Evolutionary conservation across 352 stramenopile genomes (phyloP).

Genomic region (Phytopythium kandeliae): DNA sequence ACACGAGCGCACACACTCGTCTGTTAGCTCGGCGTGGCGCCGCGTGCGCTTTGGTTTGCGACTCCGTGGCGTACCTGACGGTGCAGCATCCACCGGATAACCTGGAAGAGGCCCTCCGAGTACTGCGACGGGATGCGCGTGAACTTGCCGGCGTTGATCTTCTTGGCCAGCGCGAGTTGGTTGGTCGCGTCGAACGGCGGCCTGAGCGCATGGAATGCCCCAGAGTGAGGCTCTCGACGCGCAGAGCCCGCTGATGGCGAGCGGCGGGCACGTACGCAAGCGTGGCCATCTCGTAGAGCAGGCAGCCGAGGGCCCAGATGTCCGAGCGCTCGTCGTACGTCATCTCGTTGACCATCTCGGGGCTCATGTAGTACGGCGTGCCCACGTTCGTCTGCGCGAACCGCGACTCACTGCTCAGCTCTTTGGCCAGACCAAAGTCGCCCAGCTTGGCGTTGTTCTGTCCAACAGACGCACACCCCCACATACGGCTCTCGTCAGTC

Average conservation of each 20-base stretch:
- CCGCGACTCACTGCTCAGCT: conserved; percentile 86
- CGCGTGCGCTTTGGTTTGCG: not conserved
- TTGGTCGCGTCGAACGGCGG: conserved; percentile 92
- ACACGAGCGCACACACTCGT: not conserved
- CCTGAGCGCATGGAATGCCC: conserved; percentile 8
- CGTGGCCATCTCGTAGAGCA: conserved; percentile 90
- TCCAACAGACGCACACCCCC: not conserved
- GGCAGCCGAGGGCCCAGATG: conserved; percentile 88
- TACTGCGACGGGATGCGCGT: conserved; percentile 87
- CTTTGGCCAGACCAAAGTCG: conserved; percentile 90
- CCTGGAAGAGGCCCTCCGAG: conserved; percentile 87
- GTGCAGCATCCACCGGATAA: conserved; percentile 89
- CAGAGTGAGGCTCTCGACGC: not conserved
- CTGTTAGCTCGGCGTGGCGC: not conserved
- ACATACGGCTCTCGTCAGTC: not conserved
- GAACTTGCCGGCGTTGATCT: conserved; percentile 92
- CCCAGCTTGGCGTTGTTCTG: conserved; percentile 90
- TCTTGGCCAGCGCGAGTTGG: conserved; percentile 89
- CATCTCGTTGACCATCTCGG: conserved; percentile 91
- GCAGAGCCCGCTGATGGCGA: not conserved
- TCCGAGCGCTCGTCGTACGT: conserved; percentile 91
- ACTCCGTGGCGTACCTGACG: conserved; percentile 17
- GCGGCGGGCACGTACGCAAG: conserved; percentile 40
- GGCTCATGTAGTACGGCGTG: conserved; percentile 93
- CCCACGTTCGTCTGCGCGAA: conserved; percentile 90